These are phyloP conservation scores for Rhizoclosmatium sp. DNA, from an alignment of 192 early-diverging fungal genomes.

Conservation along the genomic window DNA sequence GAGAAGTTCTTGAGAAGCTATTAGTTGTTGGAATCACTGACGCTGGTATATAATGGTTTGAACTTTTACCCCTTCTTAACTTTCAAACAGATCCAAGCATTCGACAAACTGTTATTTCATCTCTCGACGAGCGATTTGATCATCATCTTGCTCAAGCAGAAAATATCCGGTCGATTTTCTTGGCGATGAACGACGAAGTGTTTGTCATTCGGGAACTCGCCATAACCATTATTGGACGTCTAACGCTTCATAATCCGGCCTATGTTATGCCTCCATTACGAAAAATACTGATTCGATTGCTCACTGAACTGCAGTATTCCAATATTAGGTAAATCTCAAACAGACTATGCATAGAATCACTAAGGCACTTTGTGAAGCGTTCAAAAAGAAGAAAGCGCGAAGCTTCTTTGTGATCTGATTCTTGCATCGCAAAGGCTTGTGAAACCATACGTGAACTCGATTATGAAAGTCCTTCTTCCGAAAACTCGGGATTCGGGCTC, in stretches of 20 bases:
- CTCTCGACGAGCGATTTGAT: constrained; percentile 85
- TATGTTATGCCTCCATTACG: constrained; percentile 91
- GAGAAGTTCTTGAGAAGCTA: constrained; percentile 88
- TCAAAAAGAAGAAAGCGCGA: constrained; percentile 87
- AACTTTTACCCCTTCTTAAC: background rate
- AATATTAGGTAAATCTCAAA: constrained; percentile 54
- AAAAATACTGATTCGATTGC: constrained; percentile 83
- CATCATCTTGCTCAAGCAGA: constrained; percentile 89
- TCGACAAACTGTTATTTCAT: constrained; percentile 78
- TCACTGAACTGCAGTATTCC: constrained; percentile 93
- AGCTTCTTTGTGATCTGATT: constrained; percentile 79
- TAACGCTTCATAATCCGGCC: constrained; percentile 88
- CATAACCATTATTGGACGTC: constrained; percentile 84
- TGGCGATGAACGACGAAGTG: constrained; percentile 91
- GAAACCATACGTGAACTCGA: constrained; percentile 89
- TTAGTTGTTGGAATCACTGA: constrained; percentile 91
- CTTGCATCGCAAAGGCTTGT: constrained; percentile 80
- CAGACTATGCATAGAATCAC: background rate
- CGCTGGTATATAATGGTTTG: constrained; percentile 46
- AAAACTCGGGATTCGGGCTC: constrained; percentile 74
- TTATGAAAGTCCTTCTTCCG: constrained; percentile 84
- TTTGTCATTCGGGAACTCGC: constrained; percentile 87
- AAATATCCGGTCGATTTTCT: constrained; percentile 85
- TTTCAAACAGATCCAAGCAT: constrained; percentile 67
- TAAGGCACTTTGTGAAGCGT: constrained; percentile 50